Evolutionary conservation across 2,329 filamentous ascomycete species (phyloP), one percentile per base, ranked within the genome.

Genomic region (Coniochaeta sp.): DNA sequence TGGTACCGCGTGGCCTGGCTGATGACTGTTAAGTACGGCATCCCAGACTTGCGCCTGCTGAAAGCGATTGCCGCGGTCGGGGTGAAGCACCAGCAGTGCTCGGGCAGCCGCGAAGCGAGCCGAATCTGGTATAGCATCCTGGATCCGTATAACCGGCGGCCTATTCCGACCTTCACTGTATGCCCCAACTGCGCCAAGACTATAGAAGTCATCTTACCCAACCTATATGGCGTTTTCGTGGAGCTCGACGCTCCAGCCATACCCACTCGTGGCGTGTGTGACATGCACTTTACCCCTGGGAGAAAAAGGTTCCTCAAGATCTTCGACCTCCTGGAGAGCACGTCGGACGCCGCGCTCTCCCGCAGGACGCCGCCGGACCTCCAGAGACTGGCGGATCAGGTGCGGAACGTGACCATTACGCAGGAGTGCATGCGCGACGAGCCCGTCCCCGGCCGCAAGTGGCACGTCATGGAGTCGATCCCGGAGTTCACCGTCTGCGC

Each of bases 1-100:
- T 97, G 92, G 91, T 88, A 91, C 67, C 86, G 90, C 30, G 85
- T 96, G 42, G 92, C 92, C 0, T 96, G 89, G 85, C 80, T 93
- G 3, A 80, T 96, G 63, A 93, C 87, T 2, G 76, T 89, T 58
- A 91, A 92, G 72, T 84, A 90, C 65, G 75, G 84, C 14, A 78
- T 83, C 19, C 78, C 81, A 3, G 86, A 91, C 64, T 75, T 95
- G 44, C 82, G 83, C 14, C 75, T 96, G 5, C 79, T 97, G 32
- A 84, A 88, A 61, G 81, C 83, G 40, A 79, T 96, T 36, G 86
- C 88, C 5, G 81, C 83, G 10, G 81, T 91, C 42, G 77, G 82
- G 2, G 79, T 82, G 4, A 81, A 77, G 28, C 75, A 81, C 67
- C 80, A 72, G 69, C 82, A 68, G 75, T 96, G 81, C 76, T 82